Base-by-base conservation (phyloP, 306 rosid genomes). In the Vigna radiata region DNA sequence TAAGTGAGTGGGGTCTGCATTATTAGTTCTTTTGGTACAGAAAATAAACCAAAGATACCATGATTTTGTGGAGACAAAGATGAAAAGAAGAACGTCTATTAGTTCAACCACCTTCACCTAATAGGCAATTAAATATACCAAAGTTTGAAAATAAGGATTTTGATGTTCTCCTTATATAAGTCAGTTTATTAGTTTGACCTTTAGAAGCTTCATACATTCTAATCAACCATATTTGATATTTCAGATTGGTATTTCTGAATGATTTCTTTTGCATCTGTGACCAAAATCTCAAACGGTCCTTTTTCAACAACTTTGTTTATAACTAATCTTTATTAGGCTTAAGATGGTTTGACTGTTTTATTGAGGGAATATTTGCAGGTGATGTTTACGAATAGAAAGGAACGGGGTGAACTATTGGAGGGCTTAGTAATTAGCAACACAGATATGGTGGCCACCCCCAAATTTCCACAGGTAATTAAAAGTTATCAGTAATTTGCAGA, bases 371-470 rank as follows among this genome's bases (percentile, higher is more conserved):
- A 85, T 75, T 72, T 67, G 50, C 68, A 94, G 98, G 97, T 89
- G 77, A 94, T 94, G 98, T 94, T 90, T 84, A 37, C 81, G 5
- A 90, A 92, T 77, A 88, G 98, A 75, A 94, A 92, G 85, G 98
- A 94, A 64, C 78, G 96, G 71, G 68, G 68, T 31, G 97, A 94
- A 80, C 90, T 94, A 41, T 86, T 94, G 70, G 95, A 94, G 70
- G 91, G 79, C 44, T 58, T 94, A 70, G 78, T 90, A 36, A 77
- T 85, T 58, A 84, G 88, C 73, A 80, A 86, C 80, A 88, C 43
- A 79, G 92, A 92, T 48, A 0, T 76, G 41, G 72, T 73, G 41
- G 70, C 64, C 39, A 70, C 88, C 66, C 95, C 95, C 15, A 86
- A 66, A 1, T 92, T 92, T 70, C 56, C 87, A 1, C 98, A 90